A percentile compares a stretch with the other conserved stretches of the same genome.
These are phyloP conservation scores for Smithsoniella earleae DNA, from an alignment of 163 green algal genomes.

Conservation along the genomic window DNA sequence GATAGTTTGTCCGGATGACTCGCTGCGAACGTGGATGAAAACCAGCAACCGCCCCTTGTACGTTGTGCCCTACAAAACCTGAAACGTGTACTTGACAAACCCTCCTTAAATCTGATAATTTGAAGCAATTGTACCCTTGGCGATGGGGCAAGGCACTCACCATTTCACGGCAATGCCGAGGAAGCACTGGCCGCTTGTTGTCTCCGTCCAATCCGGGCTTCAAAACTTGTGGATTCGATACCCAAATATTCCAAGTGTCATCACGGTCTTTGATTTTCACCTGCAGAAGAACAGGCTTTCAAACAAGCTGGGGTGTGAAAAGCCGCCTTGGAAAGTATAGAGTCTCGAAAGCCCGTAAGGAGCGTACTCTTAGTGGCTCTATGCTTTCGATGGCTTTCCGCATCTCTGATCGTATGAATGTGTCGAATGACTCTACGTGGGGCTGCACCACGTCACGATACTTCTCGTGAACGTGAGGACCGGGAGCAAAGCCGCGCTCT, in stretches of 20 bases:
- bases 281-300: not conserved
- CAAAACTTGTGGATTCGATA: not conserved
- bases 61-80: not conserved
- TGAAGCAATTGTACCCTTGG: not conserved
- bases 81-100: no score
- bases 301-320: not conserved
- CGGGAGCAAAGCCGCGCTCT: not conserved
- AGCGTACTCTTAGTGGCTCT: slow-evolving; percentile 62
- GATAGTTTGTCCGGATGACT: not conserved
- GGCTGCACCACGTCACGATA: slow-evolving; percentile 61
- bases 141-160: not conserved
- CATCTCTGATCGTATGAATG: slow-evolving; percentile 78
- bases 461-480: slow-evolving; percentile 35
- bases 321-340: not conserved
- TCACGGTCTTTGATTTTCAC: slow-evolving; percentile 32
- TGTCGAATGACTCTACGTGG: slow-evolving; percentile 87
- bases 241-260: slow-evolving; percentile 30
- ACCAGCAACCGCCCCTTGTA: slow-evolving; percentile 36
- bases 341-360: not conserved
- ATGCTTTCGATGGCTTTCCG: slow-evolving; percentile 54
- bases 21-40: not conserved
- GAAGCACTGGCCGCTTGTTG: not conserved
- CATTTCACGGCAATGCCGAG: slow-evolving; percentile 3
- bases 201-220: not conserved
- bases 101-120: not conserved